These are phyloP conservation scores for Suillus ampliporus DNA, from an alignment of 768 basidiomycete genomes.

Conservation along the genomic window DNA sequence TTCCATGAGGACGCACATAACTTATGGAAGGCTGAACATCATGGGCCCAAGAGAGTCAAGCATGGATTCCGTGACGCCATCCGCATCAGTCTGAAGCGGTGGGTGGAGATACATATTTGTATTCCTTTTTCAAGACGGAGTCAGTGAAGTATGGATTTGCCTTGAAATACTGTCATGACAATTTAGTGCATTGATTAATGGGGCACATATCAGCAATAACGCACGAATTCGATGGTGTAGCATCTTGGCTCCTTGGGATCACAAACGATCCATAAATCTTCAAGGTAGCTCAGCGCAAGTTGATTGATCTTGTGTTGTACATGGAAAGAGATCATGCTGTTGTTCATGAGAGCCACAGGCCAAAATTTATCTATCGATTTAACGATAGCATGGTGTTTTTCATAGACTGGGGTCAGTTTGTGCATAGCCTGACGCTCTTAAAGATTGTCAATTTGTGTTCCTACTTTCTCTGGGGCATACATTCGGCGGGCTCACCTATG, in stretches of 20 bases:
- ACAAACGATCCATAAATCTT: slow-evolving; percentile 84
- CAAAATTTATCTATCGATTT: slow-evolving; percentile 81
- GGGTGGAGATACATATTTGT: slow-evolving; percentile 66
- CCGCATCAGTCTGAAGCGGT: slow-evolving; percentile 58
- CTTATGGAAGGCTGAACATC: slow-evolving; percentile 72
- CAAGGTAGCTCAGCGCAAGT: slow-evolving; percentile 80
- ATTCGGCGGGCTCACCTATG: slow-evolving; percentile 58
- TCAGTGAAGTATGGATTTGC: slow-evolving; percentile 86
- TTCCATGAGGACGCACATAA: slow-evolving; percentile 1
- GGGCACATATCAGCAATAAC: slow-evolving; percentile 39
- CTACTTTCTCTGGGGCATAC: slow-evolving; percentile 1
- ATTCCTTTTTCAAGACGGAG: slow-evolving; percentile 80
- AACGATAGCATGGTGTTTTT: slow-evolving; percentile 69
- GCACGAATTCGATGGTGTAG: slow-evolving; percentile 88
- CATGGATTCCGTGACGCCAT: slow-evolving; percentile 81
- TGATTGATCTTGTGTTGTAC: slow-evolving; percentile 78
- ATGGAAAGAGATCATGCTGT: slow-evolving; percentile 64
- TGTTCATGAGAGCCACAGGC: slow-evolving; percentile 82
- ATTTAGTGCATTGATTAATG: slow-evolving; percentile 11
- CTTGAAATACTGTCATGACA: slow-evolving; percentile 68
- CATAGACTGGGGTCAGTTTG: slow-evolving; percentile 64
- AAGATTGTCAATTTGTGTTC: slow-evolving; percentile 15
- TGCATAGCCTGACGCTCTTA: slow-evolving; percentile 70
- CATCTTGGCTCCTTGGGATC: slow-evolving; percentile 77
- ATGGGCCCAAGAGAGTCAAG: slow-evolving; percentile 82